Conservation (phyloP, 371 early-diverging fungal species). For the Saksenaea vasiformis region DNA sequence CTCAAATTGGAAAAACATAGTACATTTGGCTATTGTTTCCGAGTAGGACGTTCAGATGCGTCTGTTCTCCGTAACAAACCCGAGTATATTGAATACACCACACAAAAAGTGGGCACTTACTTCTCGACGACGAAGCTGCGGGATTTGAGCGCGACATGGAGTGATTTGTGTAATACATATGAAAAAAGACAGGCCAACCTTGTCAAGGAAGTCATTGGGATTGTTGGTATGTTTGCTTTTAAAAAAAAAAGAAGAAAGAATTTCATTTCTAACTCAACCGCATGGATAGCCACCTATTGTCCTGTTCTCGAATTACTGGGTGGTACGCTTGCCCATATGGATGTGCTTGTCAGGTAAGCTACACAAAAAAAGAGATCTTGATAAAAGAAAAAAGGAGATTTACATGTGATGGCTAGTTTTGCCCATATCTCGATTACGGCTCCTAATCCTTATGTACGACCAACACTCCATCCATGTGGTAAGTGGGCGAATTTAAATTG, state of each 20-base stretch:
- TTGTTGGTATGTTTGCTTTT: slow-evolving; percentile 55
- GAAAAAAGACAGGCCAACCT: slow-evolving; percentile 69
- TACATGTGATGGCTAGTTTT: slow-evolving; percentile 54
- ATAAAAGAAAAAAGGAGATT: neutral
- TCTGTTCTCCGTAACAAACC: slow-evolving; percentile 55
- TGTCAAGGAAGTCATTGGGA: slow-evolving; percentile 83
- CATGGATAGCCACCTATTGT: slow-evolving; percentile 70
- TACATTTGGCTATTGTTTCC: slow-evolving; percentile 85
- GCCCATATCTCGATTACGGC: slow-evolving; percentile 87
- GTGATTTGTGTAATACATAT: slow-evolving; percentile 61
- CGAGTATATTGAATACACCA: slow-evolving; percentile 82
- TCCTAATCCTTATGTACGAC: slow-evolving; percentile 84
- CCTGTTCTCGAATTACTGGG: slow-evolving; percentile 80
- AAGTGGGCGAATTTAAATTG: neutral
- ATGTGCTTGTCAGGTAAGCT: slow-evolving; percentile 79
- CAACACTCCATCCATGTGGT: slow-evolving; percentile 62
- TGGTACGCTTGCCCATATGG: slow-evolving; percentile 77
- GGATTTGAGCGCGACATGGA: slow-evolving; percentile 51
- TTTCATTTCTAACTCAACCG: neutral
- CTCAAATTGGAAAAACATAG: slow-evolving; percentile 87
- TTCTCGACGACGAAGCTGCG: slow-evolving; percentile 82
- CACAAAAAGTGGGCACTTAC: slow-evolving; percentile 88
- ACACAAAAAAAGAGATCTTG: too few species aligned
- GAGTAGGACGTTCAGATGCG: slow-evolving; percentile 69
- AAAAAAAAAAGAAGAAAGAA: neutral